Percentiles rank a stretch among this genome's conserved stretches.
Conservation (phyloP, 73 alveolate genomes). For the Effrenium voratum region DNA sequence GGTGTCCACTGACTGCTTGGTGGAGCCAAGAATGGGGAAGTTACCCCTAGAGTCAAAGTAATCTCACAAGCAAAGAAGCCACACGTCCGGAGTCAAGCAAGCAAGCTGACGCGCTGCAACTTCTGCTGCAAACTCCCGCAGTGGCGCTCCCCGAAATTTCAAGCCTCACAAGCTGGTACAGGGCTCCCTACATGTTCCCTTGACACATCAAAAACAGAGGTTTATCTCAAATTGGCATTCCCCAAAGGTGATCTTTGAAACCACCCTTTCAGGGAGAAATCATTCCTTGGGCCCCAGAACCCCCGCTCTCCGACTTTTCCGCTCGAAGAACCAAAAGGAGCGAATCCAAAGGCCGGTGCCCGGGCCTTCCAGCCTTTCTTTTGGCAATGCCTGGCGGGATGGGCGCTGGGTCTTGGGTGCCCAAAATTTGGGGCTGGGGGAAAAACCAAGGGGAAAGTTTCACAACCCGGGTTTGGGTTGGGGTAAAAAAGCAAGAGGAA, state of each 20-base stretch:
- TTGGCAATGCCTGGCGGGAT: conserved; percentile 45
- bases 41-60: neutral
- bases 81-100: too few relatives aligned
- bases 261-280: neutral
- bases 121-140: too few relatives aligned
- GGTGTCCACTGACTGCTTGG: neutral
- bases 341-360: neutral
- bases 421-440: neutral
- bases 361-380: conserved; percentile 72
- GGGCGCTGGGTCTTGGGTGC: neutral
- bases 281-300: neutral
- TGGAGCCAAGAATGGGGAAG: neutral
- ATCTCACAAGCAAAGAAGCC: neutral
- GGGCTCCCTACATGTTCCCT: too few relatives aligned
- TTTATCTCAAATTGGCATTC: neutral
- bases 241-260: neutral
- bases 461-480: neutral
- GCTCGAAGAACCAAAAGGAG: neutral
- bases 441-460: neutral
- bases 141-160: too few relatives aligned
- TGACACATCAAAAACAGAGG: neutral
- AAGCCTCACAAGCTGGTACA: too few relatives aligned
- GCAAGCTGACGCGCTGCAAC: too few relatives aligned
- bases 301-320: neutral
- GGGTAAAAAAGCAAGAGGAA: neutral